A percentile compares a stretch with the other conserved stretches of the same genome.
Evolutionary conservation across 176 grass and related monocot species (phyloP).

Genomic region (Areca catechu): DNA sequence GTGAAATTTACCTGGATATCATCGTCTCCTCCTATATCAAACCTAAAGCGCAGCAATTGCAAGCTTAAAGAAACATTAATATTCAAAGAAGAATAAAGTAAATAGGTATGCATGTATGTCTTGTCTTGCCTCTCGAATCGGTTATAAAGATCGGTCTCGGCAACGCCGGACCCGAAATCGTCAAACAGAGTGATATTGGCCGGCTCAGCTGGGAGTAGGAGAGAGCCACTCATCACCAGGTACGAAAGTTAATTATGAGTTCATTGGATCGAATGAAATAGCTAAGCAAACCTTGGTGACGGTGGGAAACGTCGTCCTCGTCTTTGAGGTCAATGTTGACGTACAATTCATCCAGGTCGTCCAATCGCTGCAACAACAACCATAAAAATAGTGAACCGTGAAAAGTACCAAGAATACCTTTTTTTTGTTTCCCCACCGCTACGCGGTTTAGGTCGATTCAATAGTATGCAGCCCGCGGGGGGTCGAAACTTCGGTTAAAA

Average conservation of each 20-base stretch:
- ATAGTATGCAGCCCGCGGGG: too few relatives aligned
- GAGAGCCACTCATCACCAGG: too few relatives aligned
- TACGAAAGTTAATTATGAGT: too few relatives aligned
- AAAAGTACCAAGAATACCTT: too few relatives aligned
- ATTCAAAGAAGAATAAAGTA: slow-evolving; percentile 6
- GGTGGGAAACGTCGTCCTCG: slow-evolving; percentile 30
- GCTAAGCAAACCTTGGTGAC: slow-evolving; percentile 57
- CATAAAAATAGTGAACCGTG: too few relatives aligned
- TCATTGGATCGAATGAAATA: too few relatives aligned
- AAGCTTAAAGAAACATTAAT: neutral
- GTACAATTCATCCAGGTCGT: slow-evolving; percentile 76
- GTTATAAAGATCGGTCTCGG: slow-evolving; percentile 46
- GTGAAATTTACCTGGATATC: slow-evolving; percentile 52
- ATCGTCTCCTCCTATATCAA: slow-evolving; percentile 77
- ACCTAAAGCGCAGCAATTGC: slow-evolving; percentile 21
- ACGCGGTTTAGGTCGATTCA: too few relatives aligned
- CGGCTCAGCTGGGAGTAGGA: slow-evolving; percentile 34
- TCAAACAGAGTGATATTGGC: slow-evolving; percentile 70
- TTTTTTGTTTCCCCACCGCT: too few relatives aligned
- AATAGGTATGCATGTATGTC: neutral
- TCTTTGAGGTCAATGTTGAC: slow-evolving; percentile 59
- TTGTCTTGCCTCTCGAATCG: slow-evolving; percentile 68
- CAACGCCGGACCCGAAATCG: slow-evolving; percentile 38
- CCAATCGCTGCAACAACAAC: slow-evolving; percentile 46
- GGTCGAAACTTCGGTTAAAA: too few relatives aligned